Conservation (phyloP, 2,329 filamentous ascomycete species). For the Colletotrichum horii region DNA sequence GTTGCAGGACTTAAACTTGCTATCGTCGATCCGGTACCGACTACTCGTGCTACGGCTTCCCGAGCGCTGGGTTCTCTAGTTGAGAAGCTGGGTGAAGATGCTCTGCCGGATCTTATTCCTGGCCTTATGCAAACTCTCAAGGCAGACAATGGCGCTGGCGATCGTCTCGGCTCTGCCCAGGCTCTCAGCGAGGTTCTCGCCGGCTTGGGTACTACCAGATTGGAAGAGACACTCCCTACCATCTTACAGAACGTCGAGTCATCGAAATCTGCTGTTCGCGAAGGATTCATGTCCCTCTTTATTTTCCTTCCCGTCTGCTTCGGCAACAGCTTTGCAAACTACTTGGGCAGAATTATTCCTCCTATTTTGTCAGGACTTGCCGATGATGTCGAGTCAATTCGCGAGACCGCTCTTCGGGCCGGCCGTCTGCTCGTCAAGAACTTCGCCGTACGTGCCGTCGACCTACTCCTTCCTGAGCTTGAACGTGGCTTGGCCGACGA, state of each 20-base stretch:
- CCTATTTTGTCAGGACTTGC: constrained; percentile 93
- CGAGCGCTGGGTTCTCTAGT: constrained; percentile 96
- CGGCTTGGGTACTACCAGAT: constrained; percentile 85
- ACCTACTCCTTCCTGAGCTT: constrained; percentile 90
- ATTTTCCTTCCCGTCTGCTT: constrained; percentile 99
- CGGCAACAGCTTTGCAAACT: constrained; percentile 96
- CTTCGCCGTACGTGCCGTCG: constrained; percentile 93
- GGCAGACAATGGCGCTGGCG: constrained; percentile 94
- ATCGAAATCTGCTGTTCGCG: constrained; percentile 85
- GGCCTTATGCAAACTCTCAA: constrained; percentile 98
- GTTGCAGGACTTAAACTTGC: constrained; percentile 89
- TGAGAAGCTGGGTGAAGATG: constrained; percentile 97
- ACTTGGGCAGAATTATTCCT: constrained; percentile 93
- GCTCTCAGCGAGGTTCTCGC: constrained; percentile 96
- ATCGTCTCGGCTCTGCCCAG: constrained; percentile 94
- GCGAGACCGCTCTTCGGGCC: constrained; percentile 93
- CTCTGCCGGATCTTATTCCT: constrained; percentile 94
- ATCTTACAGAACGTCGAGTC: constrained; percentile 96
- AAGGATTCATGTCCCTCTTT: constrained; percentile 99
- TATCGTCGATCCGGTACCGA: constrained; percentile 93
- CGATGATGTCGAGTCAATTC: constrained; percentile 94
- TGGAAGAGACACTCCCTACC: constrained; percentile 95
- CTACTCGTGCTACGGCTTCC: constrained; percentile 93
- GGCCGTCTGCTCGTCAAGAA: constrained; percentile 97
- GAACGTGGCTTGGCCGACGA: constrained; percentile 97